Evolutionary conservation across 305 asterid genomes (phyloP).

Genomic region (Nicotiana rustica): DNA sequence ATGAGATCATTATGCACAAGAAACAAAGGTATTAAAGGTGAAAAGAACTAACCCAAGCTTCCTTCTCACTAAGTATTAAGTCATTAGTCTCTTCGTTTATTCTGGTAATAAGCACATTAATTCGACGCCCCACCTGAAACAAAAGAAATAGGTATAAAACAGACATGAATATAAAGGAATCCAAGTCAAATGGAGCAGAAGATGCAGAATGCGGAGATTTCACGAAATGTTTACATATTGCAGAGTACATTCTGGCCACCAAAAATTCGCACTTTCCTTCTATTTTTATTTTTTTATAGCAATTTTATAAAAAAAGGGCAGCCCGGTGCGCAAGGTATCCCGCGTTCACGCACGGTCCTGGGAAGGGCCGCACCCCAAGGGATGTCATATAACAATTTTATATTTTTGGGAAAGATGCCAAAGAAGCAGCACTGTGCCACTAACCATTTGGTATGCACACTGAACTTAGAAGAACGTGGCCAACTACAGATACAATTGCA

Average conservation of each 20-base stretch:
- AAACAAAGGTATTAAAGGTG: conserved; percentile 17
- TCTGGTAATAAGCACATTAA: conserved; percentile 75
- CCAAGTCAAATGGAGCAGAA: conserved; percentile 13
- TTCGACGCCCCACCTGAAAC: conserved; percentile 81
- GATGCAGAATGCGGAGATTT: background rate
- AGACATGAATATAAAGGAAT: background rate
- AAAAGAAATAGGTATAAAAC: conserved; percentile 33
- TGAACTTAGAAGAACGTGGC: background rate
- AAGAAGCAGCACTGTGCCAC: background rate
- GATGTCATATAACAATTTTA: background rate
- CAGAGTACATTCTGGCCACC: background rate
- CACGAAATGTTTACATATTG: background rate
- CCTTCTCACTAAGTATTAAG: conserved; percentile 91
- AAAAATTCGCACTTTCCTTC: background rate
- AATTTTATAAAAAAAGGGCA: background rate
- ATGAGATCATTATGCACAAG: conserved; percentile 33
- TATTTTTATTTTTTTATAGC: too few species aligned
- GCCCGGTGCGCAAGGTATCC: too few species aligned
- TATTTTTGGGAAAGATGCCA: background rate
- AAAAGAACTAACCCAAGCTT: conserved; percentile 78
- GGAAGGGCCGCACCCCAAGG: too few species aligned
- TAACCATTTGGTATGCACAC: background rate
- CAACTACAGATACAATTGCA: background rate
- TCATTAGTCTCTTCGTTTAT: conserved; percentile 91
- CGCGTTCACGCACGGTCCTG: too few species aligned